These are phyloP conservation scores for Sugiyamaella lignohabitans DNA, from an alignment of 805 yeast species.

Conservation along the genomic window DNA sequence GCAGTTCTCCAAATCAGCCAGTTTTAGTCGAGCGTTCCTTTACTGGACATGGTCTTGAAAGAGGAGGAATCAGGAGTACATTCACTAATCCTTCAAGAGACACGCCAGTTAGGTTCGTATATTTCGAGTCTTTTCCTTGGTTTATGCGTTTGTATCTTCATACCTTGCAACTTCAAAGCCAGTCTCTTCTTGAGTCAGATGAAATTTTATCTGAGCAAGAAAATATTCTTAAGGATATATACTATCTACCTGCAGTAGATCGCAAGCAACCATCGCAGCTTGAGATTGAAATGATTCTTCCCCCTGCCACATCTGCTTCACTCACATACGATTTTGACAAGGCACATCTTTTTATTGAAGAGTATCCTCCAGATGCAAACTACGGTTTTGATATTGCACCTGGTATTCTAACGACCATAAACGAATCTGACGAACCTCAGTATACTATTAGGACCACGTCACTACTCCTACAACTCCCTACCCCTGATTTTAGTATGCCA, in stretches of 20 bases:
- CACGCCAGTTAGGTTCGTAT: slow-evolving; percentile 45
- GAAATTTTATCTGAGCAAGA: slow-evolving; percentile 24
- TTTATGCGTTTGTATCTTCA: slow-evolving; percentile 78
- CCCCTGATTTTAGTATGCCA: slow-evolving; percentile 98
- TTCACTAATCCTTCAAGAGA: slow-evolving; percentile 57
- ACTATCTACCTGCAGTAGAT: slow-evolving; percentile 55
- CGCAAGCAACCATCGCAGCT: slow-evolving; percentile 75
- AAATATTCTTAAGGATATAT: slow-evolving; percentile 21
- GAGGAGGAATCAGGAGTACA: slow-evolving; percentile 79
- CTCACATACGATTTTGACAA: slow-evolving; percentile 80
- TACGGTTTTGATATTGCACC: slow-evolving; percentile 96
- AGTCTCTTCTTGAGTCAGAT: too few relatives aligned
- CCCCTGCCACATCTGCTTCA: slow-evolving; percentile 54
- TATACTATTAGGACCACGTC: slow-evolving; percentile 65
- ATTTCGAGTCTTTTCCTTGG: slow-evolving; percentile 89
- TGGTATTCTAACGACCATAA: slow-evolving; percentile 61
- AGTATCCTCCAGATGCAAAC: slow-evolving; percentile 99
- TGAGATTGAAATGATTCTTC: slow-evolving; percentile 60
- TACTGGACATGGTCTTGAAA: slow-evolving; percentile 86
- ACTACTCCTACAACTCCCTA: slow-evolving; percentile 78
- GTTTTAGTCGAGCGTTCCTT: slow-evolving; percentile 73
- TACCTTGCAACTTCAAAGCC: slow-evolving; percentile 42
- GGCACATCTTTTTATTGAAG: slow-evolving; percentile 73
- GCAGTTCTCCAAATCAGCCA: slow-evolving; percentile 46
- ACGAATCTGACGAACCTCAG: slow-evolving; percentile 19